Evolutionary conservation across 2,329 filamentous ascomycete genomes (phyloP), one percentile per base, ranked within the genome.

Genomic region (Colletotrichum sp.): DNA sequence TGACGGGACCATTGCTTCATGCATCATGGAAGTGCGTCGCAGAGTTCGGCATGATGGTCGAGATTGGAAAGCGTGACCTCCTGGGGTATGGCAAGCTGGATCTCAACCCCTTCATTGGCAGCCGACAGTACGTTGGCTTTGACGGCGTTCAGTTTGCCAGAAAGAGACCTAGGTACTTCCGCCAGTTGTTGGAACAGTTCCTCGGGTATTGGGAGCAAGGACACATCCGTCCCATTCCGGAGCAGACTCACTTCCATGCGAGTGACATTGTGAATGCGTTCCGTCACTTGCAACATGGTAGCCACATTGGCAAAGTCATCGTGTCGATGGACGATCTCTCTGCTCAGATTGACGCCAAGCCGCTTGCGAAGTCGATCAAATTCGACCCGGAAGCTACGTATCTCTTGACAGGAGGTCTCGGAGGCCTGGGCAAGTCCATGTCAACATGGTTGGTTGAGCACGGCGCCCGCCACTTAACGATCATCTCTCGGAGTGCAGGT

Each of bases 251-350:
- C 24, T 80, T 82, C 66, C 64, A 69, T 4, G 78, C 80, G 0
- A 74, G 77, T 4, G 71, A 83, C 2, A 79, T 87, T 1, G 77
- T 81, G 16, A 81, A 85, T 12, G 86, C 86, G 0, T 87, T 89
- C 77, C 79, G 85, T 1, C 81, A 84, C 58, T 84, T 89, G 83
- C 85, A 88, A 67, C 80, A 80, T 3, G 87, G 86, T 0, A 79
- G 78, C 30, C 87, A 89, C 75, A 85, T 85, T 55, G 87, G 86
- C 0, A 88, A 88, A 62, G 84, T 88, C 14, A 81, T 88, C 16
- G 67, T 86, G 9, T 77, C 73, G 48, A 75, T 81, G 24, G 16
- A 30, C 9, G 18, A 32, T 34, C 16, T 30, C 26, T n/a, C 26
- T n/a, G 12, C 26, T 7, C 73, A 77, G 73, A n/a, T 59, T 58